Conservation (phyloP, 2,329 filamentous ascomycete genomes). For the Alternaria viburni region DNA sequence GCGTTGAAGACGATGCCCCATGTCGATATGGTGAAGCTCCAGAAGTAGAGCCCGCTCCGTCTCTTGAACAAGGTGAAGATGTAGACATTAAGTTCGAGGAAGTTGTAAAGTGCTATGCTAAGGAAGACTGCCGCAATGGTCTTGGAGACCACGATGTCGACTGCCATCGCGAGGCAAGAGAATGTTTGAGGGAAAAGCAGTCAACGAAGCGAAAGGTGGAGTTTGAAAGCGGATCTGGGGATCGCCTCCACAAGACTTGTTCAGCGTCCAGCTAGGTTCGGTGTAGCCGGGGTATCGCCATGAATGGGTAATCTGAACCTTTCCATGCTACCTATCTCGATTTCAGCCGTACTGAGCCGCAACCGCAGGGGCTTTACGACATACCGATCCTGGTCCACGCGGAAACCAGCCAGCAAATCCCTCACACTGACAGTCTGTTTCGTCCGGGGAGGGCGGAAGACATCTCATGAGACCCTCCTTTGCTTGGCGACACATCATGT, state of each 20-base stretch:
- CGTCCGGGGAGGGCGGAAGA: not conserved
- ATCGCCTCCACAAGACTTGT: constrained; percentile 8
- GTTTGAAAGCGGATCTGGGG: constrained; percentile 4
- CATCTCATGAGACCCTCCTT: not conserved
- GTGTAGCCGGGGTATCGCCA: not conserved
- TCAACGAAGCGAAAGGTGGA: constrained; percentile 2
- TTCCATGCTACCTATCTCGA: not conserved
- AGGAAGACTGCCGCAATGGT: constrained; percentile 26
- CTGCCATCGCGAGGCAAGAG: constrained; percentile 2
- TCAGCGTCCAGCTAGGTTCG: not conserved
- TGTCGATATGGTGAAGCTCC: constrained; percentile 53
- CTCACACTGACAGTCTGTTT: not conserved
- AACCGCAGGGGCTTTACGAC: not conserved
- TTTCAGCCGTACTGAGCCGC: not conserved
- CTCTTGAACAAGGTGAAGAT: constrained; percentile 55
- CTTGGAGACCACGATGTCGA: constrained; percentile 7
- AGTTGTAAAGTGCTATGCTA: constrained; percentile 43
- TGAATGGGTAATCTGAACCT: not conserved
- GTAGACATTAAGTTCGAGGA: constrained; percentile 53
- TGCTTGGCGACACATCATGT: not conserved
- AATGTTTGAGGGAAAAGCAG: not conserved
- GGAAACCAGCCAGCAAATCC: not conserved
- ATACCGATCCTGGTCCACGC: not conserved
- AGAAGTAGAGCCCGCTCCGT: constrained; percentile 56
- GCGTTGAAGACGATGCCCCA: constrained; percentile 54